A percentile compares a stretch with the other conserved stretches of the same genome.
Conservation (phyloP, 495 filamentous ascomycete genomes). For the Neurospora sp. region DNA sequence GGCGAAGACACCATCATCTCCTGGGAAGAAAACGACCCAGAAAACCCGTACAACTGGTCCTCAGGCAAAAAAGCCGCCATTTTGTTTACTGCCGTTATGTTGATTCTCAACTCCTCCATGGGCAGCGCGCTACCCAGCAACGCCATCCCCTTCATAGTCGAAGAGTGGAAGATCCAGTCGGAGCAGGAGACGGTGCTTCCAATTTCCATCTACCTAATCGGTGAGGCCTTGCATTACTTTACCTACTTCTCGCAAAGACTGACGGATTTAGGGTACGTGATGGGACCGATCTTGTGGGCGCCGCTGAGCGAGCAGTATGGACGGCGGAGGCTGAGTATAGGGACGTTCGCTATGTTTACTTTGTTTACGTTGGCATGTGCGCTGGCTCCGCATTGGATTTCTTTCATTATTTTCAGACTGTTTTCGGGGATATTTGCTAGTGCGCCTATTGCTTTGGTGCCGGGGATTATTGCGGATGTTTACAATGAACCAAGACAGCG, state of each 20-base stretch:
- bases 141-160: constrained; percentile 45
- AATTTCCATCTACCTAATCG: constrained; percentile 64
- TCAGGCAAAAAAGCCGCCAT: constrained; percentile 47
- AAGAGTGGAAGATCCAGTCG: constrained; percentile 48
- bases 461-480: constrained; percentile 67
- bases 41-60: constrained; percentile 49
- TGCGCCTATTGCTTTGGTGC: constrained; percentile 58
- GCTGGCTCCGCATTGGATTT: constrained; percentile 55
- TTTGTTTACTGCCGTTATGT: constrained; percentile 44
- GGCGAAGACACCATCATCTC: constrained; percentile 31
- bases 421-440: constrained; percentile 55
- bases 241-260: background rate
- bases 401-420: constrained; percentile 57
- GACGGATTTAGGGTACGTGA: constrained; percentile 12
- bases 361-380: constrained; percentile 61
- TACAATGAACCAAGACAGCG: constrained; percentile 43
- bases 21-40: constrained; percentile 39
- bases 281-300: constrained; percentile 49
- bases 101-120: constrained; percentile 68
- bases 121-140: constrained; percentile 57
- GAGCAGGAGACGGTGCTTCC: constrained; percentile 54
- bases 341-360: constrained; percentile 52
- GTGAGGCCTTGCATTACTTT: constrained; percentile 3
- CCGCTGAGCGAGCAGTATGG: constrained; percentile 65
- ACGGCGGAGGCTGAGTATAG: constrained; percentile 49